Evolutionary conservation across 441 rosid genomes (phyloP), one percentile per base, ranked within the genome.

Genomic region (Brassica balearica): DNA sequence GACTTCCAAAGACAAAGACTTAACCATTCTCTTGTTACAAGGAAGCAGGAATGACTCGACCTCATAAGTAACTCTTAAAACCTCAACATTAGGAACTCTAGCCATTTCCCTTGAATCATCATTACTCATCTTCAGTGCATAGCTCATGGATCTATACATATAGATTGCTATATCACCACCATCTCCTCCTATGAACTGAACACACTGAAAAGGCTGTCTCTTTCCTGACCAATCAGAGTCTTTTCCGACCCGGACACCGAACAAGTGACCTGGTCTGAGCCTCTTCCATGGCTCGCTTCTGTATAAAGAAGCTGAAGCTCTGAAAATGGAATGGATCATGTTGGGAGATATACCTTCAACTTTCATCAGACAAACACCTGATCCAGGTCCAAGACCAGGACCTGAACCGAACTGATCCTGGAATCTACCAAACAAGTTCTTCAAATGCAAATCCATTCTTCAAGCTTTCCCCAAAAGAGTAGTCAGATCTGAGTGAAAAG

Each of bases 361-460:
- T 64, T 84, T 88, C 91, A 86, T 86, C 34, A 91, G 73, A 65
- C 89, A 85, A 10, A 87, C 75, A 48, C 91, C 92, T 3, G 94
- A 91, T 80, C 96, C 96, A n/a, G 94, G 91, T 76, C 94, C 94
- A 19, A 89, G 94, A 34, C 94, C 94, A 0, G 91, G 90, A 83
- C 96, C 94, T 73, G 94, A 85, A 8, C 96, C 91, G 70, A 91
- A 90, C 65, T 90, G 96, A 70, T 90, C 90, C 32, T 88, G 87
- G 77, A 87, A 84, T 81, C 96, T 88, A 84, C 73, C 89, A 73
- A 88, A 87, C 59, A 90, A 74, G 59, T 76, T 87, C 88, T 91
- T 88, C 85, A 90, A 87, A 85, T 90, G 91, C 83, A 90, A 77
- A 80, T 91, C 92, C 96, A 91, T 91, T 59, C 29, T 74, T 69